Evolutionary conservation across 345 rosid species (phyloP).

Genomic region (Leavenworthia alabamica): DNA sequence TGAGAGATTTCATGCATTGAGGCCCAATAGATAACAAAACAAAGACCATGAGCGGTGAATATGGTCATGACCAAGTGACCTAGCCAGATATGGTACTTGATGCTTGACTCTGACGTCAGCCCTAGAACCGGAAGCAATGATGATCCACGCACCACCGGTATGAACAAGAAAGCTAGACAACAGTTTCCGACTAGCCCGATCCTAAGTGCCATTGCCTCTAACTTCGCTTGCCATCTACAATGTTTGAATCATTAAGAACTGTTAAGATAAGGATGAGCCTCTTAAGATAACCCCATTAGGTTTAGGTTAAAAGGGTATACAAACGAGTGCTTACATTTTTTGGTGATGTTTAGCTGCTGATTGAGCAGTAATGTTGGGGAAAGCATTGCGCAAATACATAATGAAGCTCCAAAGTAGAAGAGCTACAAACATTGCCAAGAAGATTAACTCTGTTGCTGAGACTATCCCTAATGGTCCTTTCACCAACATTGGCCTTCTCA

Average conservation of each 20-base stretch:
- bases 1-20: conserved; percentile 29
- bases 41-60: conserved; percentile 58
- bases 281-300: no score
- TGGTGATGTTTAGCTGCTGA: conserved; percentile 34
- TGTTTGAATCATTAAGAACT: neutral
- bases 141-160: conserved; percentile 75
- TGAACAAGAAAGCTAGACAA: conserved; percentile 54
- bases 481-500: conserved; percentile 53
- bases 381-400: no score
- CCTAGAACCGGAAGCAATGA: conserved; percentile 66
- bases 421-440: conserved; percentile 59
- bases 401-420: no score
- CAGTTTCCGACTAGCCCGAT: conserved; percentile 58
- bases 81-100: conserved; percentile 83
- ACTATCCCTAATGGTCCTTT: conserved; percentile 82
- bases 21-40: conserved; percentile 44
- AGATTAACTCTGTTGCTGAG: conserved; percentile 42
- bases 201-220: conserved; percentile 29
- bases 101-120: conserved; percentile 68
- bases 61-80: conserved; percentile 61
- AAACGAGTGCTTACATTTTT: conserved; percentile 38
- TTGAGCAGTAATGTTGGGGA: conserved; percentile 27
- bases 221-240: conserved; percentile 52
- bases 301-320: no score
- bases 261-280: no score